A percentile compares a stretch with the other conserved stretches of the same genome.
Evolutionary conservation across 2,329 filamentous ascomycete genomes (phyloP).

Genomic region (Tolypocladium sp.): DNA sequence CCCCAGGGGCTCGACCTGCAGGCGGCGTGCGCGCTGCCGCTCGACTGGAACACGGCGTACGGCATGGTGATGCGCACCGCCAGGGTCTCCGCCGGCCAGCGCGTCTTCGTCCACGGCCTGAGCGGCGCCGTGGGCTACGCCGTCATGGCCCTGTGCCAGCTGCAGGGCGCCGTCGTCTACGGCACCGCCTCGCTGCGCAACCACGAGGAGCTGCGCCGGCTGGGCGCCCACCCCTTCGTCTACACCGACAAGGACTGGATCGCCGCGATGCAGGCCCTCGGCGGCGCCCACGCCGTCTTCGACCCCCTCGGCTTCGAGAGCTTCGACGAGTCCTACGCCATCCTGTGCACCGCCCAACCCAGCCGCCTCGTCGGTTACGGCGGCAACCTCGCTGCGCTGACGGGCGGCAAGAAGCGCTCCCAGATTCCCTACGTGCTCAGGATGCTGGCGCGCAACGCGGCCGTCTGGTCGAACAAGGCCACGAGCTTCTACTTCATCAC

Average conservation of each 20-base stretch:
- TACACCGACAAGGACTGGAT: slow-evolving; percentile 43
- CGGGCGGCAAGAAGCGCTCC: slow-evolving; percentile 20
- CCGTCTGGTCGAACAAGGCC: slow-evolving; percentile 16
- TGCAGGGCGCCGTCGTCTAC: slow-evolving; percentile 36
- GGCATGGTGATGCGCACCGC: slow-evolving; percentile 26
- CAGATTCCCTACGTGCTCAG: slow-evolving; percentile 21
- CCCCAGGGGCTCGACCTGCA: slow-evolving; percentile 29
- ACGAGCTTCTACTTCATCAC: slow-evolving; percentile 27
- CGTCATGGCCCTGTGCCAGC: slow-evolving; percentile 28
- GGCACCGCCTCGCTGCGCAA: slow-evolving; percentile 38
- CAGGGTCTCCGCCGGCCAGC: slow-evolving; percentile 30
- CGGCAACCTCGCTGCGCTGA: slow-evolving; percentile 22
- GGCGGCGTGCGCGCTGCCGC: slow-evolving; percentile 28
- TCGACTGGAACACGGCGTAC: slow-evolving; percentile 37
- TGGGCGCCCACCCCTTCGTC: slow-evolving; percentile 32
- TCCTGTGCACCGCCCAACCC: slow-evolving; percentile 22
- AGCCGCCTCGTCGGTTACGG: slow-evolving; percentile 31
- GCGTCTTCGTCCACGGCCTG: slow-evolving; percentile 40
- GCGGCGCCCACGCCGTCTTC: slow-evolving; percentile 37
- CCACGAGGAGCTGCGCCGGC: slow-evolving; percentile 26
- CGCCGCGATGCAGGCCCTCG: slow-evolving; percentile 29
- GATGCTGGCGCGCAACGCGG: slow-evolving; percentile 20
- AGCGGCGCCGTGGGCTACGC: slow-evolving; percentile 40
- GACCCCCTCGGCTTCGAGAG: slow-evolving; percentile 41
- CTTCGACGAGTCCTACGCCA: slow-evolving; percentile 38